Base-by-base conservation (phyloP, 2,329 filamentous ascomycete species). In the Myriangium duriaei region DNA sequence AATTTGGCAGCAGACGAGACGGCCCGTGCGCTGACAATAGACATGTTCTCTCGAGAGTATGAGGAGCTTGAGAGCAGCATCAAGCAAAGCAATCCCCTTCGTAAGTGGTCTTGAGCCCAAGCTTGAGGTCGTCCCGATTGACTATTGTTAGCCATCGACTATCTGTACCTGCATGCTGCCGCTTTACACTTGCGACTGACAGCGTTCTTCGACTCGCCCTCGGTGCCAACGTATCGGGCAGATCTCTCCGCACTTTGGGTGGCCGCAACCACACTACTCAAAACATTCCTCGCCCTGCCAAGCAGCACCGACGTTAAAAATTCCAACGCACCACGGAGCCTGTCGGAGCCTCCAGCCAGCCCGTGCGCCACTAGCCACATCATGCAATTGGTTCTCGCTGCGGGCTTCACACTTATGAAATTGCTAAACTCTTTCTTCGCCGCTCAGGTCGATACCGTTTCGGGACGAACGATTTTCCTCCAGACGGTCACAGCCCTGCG, bases 361-460 rank as follows among this genome's bases (percentile, higher is more conserved):
- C 79, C 34, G 62, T 85, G 17, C 69, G 71, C 34, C 78, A 81
- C 74, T 46, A 84, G 80, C 54, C 87, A 87, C 56, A 74, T 88
- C 37, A 77, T 85, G 53, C 82, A 88, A 57, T 87, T 88, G 79
- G 74, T 86, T 40, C 74, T 87, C n/a, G 82, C 81, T 2, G 81
- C 79, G 4, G 77, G 79, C 3, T 86, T 86, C 49, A 77, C 81
- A 1, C 63, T 91, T 33, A 68, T 87, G 44, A 88, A 87, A 49
- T 62, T 81, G 51, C 67, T 88, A 40, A 78, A 87, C 60, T 74
- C 78, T 34, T 85, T 81, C 13, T 87, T 87, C 49, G 70, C 78
- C 29, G 71, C 71, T 47, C 75, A 76, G n/a, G 74, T 82, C 39
- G 79, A 86, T 47, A 74, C 73, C 40, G 69, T 77, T 26, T 68